These are phyloP conservation scores for Tilletia setariae DNA, from an alignment of 1,284 basidiomycete species.

Conservation along the genomic window DNA sequence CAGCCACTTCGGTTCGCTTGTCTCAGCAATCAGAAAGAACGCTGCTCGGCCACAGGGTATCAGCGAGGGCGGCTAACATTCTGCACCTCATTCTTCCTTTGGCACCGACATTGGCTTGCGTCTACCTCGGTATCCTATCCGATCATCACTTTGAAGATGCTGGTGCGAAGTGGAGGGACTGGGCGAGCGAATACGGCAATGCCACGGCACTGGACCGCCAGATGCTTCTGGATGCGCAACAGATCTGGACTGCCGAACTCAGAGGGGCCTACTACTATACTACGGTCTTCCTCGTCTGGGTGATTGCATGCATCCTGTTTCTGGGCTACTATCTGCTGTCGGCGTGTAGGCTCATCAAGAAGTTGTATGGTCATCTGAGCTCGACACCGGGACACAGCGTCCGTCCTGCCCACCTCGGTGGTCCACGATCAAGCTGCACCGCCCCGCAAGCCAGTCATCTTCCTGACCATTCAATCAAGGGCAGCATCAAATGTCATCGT, in stretches of 20 bases:
- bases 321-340: not conserved
- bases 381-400: not conserved
- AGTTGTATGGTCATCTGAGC: not conserved
- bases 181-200: not conserved
- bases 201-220: not conserved
- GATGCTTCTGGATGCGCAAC: constrained; percentile 6
- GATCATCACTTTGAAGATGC: not conserved
- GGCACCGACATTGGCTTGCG: not conserved
- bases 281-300: not conserved
- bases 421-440: too few relatives aligned
- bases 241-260: not conserved
- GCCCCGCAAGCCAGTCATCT: too few relatives aligned
- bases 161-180: not conserved
- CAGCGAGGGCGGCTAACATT: not conserved
- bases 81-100: not conserved
- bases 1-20: not conserved
- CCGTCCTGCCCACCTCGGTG: too few relatives aligned
- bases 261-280: not conserved
- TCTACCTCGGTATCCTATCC: not conserved
- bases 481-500: too few relatives aligned
- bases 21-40: too few relatives aligned
- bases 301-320: not conserved
- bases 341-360: not conserved
- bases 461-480: too few relatives aligned
- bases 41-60: not conserved